Percentiles rank a stretch among this genome's conserved stretches.
phyloP scores from a whole-genome alignment of 164 flowering plant genomes.

The Magnolia sinica region DNA sequence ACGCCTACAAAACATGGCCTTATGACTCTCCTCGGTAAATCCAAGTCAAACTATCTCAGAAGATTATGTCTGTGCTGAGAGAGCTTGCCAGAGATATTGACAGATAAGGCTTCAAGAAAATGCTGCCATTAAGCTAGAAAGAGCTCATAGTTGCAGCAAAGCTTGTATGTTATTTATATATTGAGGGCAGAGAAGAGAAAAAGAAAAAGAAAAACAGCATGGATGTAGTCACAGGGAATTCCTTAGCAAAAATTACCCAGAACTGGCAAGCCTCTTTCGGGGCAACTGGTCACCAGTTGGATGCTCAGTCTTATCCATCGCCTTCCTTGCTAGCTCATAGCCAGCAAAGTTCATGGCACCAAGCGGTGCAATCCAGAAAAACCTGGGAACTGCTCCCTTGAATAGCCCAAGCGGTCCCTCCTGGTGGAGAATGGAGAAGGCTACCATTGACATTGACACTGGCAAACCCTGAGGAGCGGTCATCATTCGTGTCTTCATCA shows the following conservation, averaged over 20 bases:
- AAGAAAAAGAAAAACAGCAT: background rate
- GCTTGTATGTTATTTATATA: background rate
- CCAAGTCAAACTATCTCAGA: background rate
- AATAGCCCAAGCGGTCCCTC: conserved; percentile 94
- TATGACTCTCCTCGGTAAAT: background rate
- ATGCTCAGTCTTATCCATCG: conserved; percentile 67
- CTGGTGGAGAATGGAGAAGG: conserved; percentile 70
- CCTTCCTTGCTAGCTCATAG: conserved; percentile 88
- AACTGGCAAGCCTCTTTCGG: conserved; percentile 38
- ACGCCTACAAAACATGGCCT: background rate
- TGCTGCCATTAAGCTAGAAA: conserved; percentile 16
- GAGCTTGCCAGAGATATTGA: conserved; percentile 25
- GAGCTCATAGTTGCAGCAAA: conserved; percentile 15
- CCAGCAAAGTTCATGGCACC: conserved; percentile 99
- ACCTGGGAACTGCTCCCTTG: conserved; percentile 95
- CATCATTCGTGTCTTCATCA: conserved; percentile 97
- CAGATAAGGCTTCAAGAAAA: conserved; percentile 25
- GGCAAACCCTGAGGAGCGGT: conserved; percentile 80
- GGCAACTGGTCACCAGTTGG: conserved; percentile 26
- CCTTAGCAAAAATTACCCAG: conserved; percentile 16
- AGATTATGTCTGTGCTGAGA: background rate
- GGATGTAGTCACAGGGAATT: background rate
- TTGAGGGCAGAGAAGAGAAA: background rate
- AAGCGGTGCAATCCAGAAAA: conserved; percentile 98
- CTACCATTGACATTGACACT: conserved; percentile 66